Base-by-base conservation (phyloP, 2,329 filamentous ascomycete species). In the Thermochaetoides dissita region DNA sequence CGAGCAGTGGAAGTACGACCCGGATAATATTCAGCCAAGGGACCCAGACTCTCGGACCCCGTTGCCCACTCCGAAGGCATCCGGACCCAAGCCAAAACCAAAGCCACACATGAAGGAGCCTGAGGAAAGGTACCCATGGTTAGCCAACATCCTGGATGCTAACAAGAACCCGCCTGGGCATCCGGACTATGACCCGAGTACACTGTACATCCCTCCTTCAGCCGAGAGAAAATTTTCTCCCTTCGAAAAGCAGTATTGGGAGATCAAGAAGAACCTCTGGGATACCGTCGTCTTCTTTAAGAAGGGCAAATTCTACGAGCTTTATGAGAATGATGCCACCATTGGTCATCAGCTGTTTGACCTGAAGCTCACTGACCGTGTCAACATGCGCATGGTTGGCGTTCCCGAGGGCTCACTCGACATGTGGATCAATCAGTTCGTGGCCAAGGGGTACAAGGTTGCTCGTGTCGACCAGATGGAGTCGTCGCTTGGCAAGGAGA, bases 311-410 rank as follows among this genome's bases (percentile, higher is more conserved):
- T 98, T 98, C 62, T 98, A 95, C 57, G 91, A 98, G 59, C 71
- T 98, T 0, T 98, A 96, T 56, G 91, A 98, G 59, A 94, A 95
- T 46, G 91, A 98, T 62, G 91, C 91, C 6, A 94, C 89, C 0
- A 81, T 96, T 43, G 91, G 91, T 5, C 88, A 98, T 57, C 91
- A 96, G 59, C 70, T 95, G 10, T 98, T 98, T 54, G 91, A 98
- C 60, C 72, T 98, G 43, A 98, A 98, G 65, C 80, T 98, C 58
- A 98, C 91, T 0, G 91, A 98, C 55, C 77, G 91, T 42, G 91
- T 98, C 59, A 98, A 98, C 59, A 98, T 98, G 91, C 84, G 89
- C 51, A 98, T 98, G 91, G 91, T 96, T 2, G 91, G 91, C 47
- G 91, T 98, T 0, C 91, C 91, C 0, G 91, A 98, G 60, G 84